A percentile compares a stretch with the other conserved stretches of the same genome.
Conservation (phyloP, 495 filamentous ascomycete species). For the Lepidopterella palustris region DNA sequence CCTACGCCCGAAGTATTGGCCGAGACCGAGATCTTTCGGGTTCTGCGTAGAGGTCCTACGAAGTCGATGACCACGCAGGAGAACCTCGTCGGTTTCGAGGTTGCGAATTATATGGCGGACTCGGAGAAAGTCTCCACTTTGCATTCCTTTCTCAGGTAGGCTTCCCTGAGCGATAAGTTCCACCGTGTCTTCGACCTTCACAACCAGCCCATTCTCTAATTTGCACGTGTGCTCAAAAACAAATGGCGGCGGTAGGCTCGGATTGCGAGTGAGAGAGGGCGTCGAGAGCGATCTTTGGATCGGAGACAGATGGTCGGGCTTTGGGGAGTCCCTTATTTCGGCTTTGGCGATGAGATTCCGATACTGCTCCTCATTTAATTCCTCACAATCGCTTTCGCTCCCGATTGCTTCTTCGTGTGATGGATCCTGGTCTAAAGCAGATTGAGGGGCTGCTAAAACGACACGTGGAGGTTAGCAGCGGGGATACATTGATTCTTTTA, state of each 20-base stretch:
- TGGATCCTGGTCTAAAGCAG: neutral
- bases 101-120: slow-evolving; percentile 23
- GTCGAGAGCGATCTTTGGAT: neutral
- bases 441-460: neutral
- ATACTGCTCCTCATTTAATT: neutral
- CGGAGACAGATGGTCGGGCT: neutral
- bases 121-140: slow-evolving; percentile 28
- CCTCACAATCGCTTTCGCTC: neutral
- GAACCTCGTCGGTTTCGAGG: slow-evolving; percentile 7
- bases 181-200: slow-evolving; percentile 12
- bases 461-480: neutral
- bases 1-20: slow-evolving; percentile 14
- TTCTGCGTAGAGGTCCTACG: no score
- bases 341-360: neutral
- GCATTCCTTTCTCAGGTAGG: neutral
- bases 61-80: slow-evolving; percentile 24
- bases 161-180: slow-evolving; percentile 6
- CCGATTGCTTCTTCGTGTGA: neutral
- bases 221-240: neutral
- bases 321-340: neutral
- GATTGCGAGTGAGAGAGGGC: neutral
- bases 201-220: neutral
- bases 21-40: slow-evolving; percentile 21
- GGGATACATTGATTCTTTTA: neutral
- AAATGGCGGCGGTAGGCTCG: neutral